Conservation (phyloP, 352 stramenopile genomes). For the Aphanomyces astaci region DNA sequence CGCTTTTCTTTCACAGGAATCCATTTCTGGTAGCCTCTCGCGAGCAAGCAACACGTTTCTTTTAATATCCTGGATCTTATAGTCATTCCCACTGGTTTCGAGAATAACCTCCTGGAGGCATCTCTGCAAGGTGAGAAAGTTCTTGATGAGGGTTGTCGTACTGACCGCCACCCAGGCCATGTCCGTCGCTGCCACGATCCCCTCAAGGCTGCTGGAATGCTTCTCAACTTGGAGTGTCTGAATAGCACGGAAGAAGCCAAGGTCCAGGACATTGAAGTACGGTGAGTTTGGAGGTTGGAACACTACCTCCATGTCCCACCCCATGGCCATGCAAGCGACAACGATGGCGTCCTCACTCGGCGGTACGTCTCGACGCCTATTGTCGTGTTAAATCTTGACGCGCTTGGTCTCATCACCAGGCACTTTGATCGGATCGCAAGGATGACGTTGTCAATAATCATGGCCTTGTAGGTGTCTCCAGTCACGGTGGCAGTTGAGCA, state of each 20-base stretch:
- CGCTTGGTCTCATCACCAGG: not conserved
- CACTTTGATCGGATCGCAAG: conserved; percentile 22
- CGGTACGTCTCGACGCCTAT: not conserved
- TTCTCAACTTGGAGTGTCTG: conserved; percentile 23
- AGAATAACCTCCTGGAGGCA: not conserved
- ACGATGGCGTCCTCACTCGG: not conserved
- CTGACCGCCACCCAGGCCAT: not conserved
- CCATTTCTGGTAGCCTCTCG: too few species aligned
- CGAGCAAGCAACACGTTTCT: too few species aligned
- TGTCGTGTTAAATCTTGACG: not conserved
- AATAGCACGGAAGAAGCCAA: conserved; percentile 28
- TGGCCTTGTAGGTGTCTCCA: conserved; percentile 15
- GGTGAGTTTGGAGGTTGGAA: conserved; percentile 29
- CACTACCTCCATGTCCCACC: not conserved
- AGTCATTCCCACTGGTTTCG: not conserved
- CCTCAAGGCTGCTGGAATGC: not conserved
- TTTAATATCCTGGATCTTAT: too few species aligned
- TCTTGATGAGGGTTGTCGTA: not conserved
- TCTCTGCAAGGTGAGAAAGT: not conserved
- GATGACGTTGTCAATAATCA: conserved; percentile 22
- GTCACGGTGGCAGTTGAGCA: conserved; percentile 19
- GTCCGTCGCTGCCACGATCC: not conserved
- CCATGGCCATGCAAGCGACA: not conserved
- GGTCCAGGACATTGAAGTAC: conserved; percentile 30
- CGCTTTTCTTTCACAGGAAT: too few species aligned